phyloP scores from a whole-genome alignment of 2,329 filamentous ascomycete species.

The Cladobotryum protrusum region DNA sequence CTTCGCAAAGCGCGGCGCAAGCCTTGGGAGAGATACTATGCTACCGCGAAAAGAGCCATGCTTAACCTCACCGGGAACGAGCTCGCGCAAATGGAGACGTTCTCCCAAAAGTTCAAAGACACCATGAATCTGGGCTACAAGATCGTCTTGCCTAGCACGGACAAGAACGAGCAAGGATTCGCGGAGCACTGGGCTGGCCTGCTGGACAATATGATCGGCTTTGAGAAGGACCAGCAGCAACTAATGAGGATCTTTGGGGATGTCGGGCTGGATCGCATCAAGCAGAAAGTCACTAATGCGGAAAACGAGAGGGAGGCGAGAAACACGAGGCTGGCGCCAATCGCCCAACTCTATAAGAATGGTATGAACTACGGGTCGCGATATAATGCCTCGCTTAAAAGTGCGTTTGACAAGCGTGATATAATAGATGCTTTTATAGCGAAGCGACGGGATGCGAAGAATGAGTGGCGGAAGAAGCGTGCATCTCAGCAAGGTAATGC shows the following conservation, averaged over 20 bases:
- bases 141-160: constrained; percentile 12
- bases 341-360: neutral
- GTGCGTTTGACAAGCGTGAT: no score
- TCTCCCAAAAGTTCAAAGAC: neutral
- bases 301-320: neutral
- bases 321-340: neutral
- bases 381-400: no score
- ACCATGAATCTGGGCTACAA: constrained; percentile 13
- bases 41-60: constrained; percentile 57
- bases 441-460: no score
- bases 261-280: neutral
- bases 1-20: constrained; percentile 17
- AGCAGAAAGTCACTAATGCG: neutral
- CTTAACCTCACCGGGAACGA: constrained; percentile 66
- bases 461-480: no score
- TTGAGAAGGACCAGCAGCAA: constrained; percentile 5
- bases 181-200: constrained; percentile 16
- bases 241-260: constrained; percentile 7
- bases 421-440: no score
- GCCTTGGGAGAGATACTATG: constrained; percentile 2
- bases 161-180: constrained; percentile 12
- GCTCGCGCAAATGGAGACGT: constrained; percentile 56
- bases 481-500: no score
- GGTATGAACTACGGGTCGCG: no score
- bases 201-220: constrained; percentile 14